A percentile compares a stretch with the other conserved stretches of the same genome.
These are phyloP conservation scores for Penicillium rolfsii DNA, from an alignment of 2,329 filamentous ascomycete genomes.

Conservation along the genomic window DNA sequence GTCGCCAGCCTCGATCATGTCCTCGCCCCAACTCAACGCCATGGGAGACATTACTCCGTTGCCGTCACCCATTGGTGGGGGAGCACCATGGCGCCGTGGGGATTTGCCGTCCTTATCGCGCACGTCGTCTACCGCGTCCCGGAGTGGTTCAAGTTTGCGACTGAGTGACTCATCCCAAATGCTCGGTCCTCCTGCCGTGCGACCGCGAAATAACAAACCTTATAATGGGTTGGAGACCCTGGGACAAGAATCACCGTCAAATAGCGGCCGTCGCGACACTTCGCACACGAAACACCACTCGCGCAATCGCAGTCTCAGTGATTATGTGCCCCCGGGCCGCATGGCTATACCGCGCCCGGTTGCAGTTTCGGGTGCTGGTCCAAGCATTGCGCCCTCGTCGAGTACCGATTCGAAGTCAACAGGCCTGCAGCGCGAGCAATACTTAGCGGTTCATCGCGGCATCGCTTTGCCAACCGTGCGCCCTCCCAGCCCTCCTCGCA, in stretches of 20 bases:
- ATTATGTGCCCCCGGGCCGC: constrained; percentile 74
- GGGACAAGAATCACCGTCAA: constrained; percentile 31
- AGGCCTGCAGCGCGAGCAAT: constrained; percentile 72
- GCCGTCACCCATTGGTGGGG: constrained; percentile 67
- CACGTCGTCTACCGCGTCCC: constrained; percentile 46
- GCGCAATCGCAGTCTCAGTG: constrained; percentile 83
- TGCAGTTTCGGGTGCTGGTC: constrained; percentile 66
- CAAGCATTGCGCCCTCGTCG: constrained; percentile 53
- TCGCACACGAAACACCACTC: constrained; percentile 52
- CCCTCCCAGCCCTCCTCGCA: constrained; percentile 80
- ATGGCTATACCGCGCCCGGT: constrained; percentile 71
- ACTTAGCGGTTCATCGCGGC: constrained; percentile 78
- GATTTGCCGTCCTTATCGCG: constrained; percentile 51
- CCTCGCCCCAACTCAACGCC: constrained; percentile 73
- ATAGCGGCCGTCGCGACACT: constrained; percentile 34
- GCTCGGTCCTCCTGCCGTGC: constrained; percentile 36
- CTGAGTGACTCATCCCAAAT: constrained; percentile 43
- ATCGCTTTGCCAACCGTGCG: constrained; percentile 63
- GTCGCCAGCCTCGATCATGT: constrained; percentile 67
- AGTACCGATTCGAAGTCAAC: constrained; percentile 45
- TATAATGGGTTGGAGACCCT: constrained; percentile 46
- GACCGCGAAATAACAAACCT: constrained; percentile 35
- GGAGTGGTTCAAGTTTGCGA: constrained; percentile 43
- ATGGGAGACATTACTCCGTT: constrained; percentile 80
- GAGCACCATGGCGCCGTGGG: constrained; percentile 55